Conservation (phyloP, 1,139 yeast species). For the Geotrichum bryndzae region DNA sequence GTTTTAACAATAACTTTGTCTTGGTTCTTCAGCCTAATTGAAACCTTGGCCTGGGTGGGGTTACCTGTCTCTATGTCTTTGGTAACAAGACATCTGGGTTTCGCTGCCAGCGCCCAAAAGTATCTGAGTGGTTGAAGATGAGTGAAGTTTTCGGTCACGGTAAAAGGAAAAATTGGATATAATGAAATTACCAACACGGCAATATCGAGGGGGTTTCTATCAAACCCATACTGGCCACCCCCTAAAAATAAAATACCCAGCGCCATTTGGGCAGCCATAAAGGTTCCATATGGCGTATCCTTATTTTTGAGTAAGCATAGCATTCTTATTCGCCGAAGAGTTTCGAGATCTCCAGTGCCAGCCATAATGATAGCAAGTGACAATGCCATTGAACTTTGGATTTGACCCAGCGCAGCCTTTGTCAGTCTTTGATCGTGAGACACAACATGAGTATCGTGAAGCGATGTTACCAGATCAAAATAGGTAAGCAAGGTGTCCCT, state of each 20-base stretch:
- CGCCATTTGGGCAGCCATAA: conserved; percentile 75
- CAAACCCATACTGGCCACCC: conserved; percentile 85
- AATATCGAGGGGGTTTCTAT: conserved; percentile 55
- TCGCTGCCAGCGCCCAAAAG: conserved; percentile 85
- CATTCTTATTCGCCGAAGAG: conserved; percentile 64
- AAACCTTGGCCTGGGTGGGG: conserved; percentile 45
- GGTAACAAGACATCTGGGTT: conserved; percentile 70
- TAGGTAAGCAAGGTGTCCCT: conserved; percentile 54
- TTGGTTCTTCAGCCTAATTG: conserved; percentile 32
- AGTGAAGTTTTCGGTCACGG: conserved; percentile 41
- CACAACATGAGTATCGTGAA: conserved; percentile 42
- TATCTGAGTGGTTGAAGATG: conserved; percentile 84
- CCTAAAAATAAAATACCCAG: conserved; percentile 85
- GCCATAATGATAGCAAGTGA: conserved; percentile 76
- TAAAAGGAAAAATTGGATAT: conserved; percentile 63
- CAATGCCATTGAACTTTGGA: conserved; percentile 56
- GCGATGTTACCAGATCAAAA: conserved; percentile 56
- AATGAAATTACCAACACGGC: conserved; percentile 70
- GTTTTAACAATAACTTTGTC: conserved; percentile 34
- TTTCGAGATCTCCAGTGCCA: conserved; percentile 82
- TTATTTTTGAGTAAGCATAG: conserved; percentile 54
- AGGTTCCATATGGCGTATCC: conserved; percentile 57
- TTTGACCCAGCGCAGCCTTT: conserved; percentile 48
- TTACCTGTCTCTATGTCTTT: conserved; percentile 56
- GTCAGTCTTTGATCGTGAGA: conserved; percentile 61